A percentile compares a stretch with the other conserved stretches of the same genome.
phyloP scores from a whole-genome alignment of 129 eudicot species.

The Ambrosia trifida region DNA sequence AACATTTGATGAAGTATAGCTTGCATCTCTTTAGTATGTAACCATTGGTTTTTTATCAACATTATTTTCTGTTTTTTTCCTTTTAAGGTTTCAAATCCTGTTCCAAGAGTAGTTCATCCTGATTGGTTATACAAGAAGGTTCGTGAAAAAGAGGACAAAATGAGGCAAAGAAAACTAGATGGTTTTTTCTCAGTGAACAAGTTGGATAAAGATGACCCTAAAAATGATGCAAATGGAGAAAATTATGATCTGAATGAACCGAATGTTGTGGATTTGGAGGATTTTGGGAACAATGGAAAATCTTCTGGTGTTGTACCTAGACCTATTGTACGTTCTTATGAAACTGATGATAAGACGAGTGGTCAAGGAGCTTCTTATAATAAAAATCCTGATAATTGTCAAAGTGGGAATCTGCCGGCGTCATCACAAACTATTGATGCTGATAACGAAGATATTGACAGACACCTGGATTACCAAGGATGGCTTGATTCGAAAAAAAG shows the following conservation, averaged over 20 bases:
- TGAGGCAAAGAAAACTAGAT: slow-evolving; percentile 77
- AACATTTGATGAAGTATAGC: slow-evolving; percentile 11
- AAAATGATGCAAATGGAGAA: slow-evolving; percentile 29
- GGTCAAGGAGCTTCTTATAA: slow-evolving; percentile 21
- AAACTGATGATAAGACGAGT: slow-evolving; percentile 43
- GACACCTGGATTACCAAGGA: slow-evolving; percentile 77
- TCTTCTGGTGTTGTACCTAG: slow-evolving; percentile 51
- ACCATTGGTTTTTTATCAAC: background rate
- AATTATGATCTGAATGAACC: slow-evolving; percentile 41
- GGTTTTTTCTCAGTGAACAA: slow-evolving; percentile 55
- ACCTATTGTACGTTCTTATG: slow-evolving; percentile 72
- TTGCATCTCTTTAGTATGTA: slow-evolving; percentile 20
- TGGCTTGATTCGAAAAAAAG: slow-evolving; percentile 87
- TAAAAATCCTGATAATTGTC: slow-evolving; percentile 34
- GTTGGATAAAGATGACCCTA: slow-evolving; percentile 37
- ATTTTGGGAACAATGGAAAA: slow-evolving; percentile 59
- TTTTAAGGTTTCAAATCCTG: slow-evolving; percentile 93
- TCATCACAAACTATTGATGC: slow-evolving; percentile 36
- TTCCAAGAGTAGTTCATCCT: slow-evolving; percentile 97
- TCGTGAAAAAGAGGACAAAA: slow-evolving; percentile 94
- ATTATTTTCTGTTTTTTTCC: background rate
- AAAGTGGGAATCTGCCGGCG: slow-evolving; percentile 20
- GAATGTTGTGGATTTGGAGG: slow-evolving; percentile 74
- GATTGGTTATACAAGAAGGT: slow-evolving; percentile 97
- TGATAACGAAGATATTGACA: slow-evolving; percentile 47